A percentile compares a stretch with the other conserved stretches of the same genome.
Evolutionary conservation across 2,329 filamentous ascomycete genomes (phyloP).

Genomic region (Pseudogymnoascus verrucosus): DNA sequence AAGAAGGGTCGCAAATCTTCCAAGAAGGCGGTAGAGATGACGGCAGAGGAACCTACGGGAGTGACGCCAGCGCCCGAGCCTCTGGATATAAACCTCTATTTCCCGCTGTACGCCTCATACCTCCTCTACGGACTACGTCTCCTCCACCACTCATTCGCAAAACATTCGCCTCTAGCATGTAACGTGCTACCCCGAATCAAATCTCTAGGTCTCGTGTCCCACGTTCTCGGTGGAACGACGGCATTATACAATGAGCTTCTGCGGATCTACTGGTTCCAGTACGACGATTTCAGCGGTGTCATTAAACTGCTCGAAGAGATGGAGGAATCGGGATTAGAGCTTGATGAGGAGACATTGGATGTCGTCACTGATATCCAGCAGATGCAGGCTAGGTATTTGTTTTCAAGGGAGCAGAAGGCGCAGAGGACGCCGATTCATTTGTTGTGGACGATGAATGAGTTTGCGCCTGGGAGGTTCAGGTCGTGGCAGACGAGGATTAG

Average conservation of each 20-base stretch:
- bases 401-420: slow-evolving; percentile 16
- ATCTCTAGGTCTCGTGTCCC: slow-evolving; percentile 58
- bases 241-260: slow-evolving; percentile 62
- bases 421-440: slow-evolving; percentile 15
- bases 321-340: slow-evolving; percentile 24
- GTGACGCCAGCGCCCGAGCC: not conserved
- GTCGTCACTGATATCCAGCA: slow-evolving; percentile 20
- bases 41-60: slow-evolving; percentile 12
- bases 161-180: slow-evolving; percentile 50
- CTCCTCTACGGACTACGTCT: slow-evolving; percentile 49
- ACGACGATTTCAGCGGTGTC: slow-evolving; percentile 39
- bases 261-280: slow-evolving; percentile 51
- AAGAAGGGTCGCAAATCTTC: slow-evolving; percentile 9
- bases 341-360: slow-evolving; percentile 24
- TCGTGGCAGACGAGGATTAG: slow-evolving; percentile 21
- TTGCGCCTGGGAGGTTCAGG: slow-evolving; percentile 17
- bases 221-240: slow-evolving; percentile 63
- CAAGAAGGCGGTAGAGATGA: not conserved
- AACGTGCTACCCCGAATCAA: slow-evolving; percentile 60
- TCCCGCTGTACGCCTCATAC: slow-evolving; percentile 56
- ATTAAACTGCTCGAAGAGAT: slow-evolving; percentile 24
- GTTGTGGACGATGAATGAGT: slow-evolving; percentile 25
- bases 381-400: slow-evolving; percentile 13
- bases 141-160: slow-evolving; percentile 48
- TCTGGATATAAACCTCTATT: slow-evolving; percentile 40